phyloP scores from a whole-genome alignment of 108 stramenopile species.

The Hondaea fermentalgiana region DNA sequence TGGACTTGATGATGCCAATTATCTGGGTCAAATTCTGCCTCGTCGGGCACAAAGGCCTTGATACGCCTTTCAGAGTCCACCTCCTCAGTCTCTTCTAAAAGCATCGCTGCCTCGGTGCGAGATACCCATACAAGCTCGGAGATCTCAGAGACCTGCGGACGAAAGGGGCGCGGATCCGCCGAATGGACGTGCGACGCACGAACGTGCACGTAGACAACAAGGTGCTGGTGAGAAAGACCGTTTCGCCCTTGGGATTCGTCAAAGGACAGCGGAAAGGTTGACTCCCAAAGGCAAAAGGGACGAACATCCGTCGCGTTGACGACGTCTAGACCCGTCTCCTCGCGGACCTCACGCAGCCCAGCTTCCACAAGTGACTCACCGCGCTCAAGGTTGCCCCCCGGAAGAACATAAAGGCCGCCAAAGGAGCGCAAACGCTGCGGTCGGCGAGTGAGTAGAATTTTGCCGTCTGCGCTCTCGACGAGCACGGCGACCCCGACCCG shows the following conservation, averaged over 20 bases:
- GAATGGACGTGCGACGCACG: background rate
- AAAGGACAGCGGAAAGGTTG: background rate
- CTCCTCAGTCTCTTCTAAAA: background rate
- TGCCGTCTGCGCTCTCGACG: background rate
- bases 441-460: background rate
- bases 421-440: background rate
- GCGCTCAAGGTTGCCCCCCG: background rate
- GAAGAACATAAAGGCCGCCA: background rate
- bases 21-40: background rate
- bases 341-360: background rate
- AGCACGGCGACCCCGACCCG: constrained; percentile 8
- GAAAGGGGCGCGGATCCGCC: background rate
- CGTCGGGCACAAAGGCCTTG: background rate
- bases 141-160: background rate
- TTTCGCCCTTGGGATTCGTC: background rate
- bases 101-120: background rate
- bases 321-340: background rate
- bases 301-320: background rate
- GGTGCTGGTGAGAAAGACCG: background rate
- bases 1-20: background rate
- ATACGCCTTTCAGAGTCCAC: background rate
- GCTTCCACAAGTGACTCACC: background rate
- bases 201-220: background rate
- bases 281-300: background rate
- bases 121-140: constrained; percentile 1